Conservation (phyloP, 202 grass and related monocot species). For the Schoenoplectus triqueter region DNA sequence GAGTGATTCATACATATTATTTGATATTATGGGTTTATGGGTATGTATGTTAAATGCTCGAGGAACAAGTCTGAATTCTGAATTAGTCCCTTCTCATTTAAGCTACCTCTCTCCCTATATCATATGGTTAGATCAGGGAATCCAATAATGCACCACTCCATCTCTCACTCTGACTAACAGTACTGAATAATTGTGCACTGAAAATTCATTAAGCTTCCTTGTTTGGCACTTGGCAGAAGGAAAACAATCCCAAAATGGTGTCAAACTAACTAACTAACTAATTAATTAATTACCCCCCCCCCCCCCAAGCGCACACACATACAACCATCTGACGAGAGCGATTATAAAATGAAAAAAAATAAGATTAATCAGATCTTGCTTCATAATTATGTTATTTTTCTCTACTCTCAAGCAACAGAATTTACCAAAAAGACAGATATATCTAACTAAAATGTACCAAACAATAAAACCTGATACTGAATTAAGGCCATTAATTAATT, state of each 20-base stretch:
- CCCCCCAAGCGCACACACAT: no score
- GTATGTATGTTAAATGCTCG: slow-evolving; percentile 18
- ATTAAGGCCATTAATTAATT: background rate
- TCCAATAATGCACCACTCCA: background rate
- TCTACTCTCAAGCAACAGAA: slow-evolving; percentile 18
- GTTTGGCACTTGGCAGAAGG: background rate
- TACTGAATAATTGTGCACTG: background rate
- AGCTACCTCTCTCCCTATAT: slow-evolving; percentile 13
- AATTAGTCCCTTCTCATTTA: slow-evolving; percentile 28
- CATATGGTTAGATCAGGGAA: slow-evolving; percentile 33
- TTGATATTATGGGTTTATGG: background rate
- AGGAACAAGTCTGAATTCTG: background rate
- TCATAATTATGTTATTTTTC: slow-evolving; percentile 36
- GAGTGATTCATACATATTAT: background rate
- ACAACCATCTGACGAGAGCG: no score
- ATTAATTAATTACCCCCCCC: no score
- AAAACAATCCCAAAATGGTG: background rate
- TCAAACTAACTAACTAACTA: background rate
- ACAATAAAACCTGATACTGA: background rate
- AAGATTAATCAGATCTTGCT: background rate
- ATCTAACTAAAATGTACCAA: no score
- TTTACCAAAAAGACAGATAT: slow-evolving; percentile 27
- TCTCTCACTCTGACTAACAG: slow-evolving; percentile 1
- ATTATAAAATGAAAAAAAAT: no score
- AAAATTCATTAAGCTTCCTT: slow-evolving; percentile 1